phyloP scores from a whole-genome alignment of 768 basidiomycete genomes.

The Ramaria sp. region DNA sequence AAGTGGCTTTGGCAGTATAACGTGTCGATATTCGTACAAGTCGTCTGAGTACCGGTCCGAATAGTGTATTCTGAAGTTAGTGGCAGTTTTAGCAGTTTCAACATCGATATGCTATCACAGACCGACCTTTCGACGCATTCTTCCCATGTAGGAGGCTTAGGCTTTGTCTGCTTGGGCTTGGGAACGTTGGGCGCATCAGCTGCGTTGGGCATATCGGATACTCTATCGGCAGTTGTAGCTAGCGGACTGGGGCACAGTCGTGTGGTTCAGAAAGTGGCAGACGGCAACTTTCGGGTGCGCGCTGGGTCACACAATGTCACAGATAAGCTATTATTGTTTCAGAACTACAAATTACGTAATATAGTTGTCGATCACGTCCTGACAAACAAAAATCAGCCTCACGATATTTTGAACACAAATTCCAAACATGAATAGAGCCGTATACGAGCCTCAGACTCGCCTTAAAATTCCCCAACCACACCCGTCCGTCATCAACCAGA shows the following conservation, averaged over 20 bases:
- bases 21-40: slow-evolving; percentile 90
- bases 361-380: too few relatives aligned
- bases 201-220: too few relatives aligned
- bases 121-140: slow-evolving; percentile 72
- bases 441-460: slow-evolving; percentile 64
- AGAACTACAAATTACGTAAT: too few relatives aligned
- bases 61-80: slow-evolving; percentile 61
- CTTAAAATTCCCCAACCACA: slow-evolving; percentile 71
- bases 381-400: too few relatives aligned
- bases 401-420: too few relatives aligned
- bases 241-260: too few relatives aligned
- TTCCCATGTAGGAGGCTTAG: slow-evolving; percentile 31
- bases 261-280: neutral
- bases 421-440: too few relatives aligned
- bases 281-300: neutral
- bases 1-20: slow-evolving; percentile 90
- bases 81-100: neutral
- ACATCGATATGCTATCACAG: neutral
- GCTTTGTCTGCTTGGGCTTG: too few relatives aligned
- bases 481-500: slow-evolving; percentile 35
- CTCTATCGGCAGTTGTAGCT: too few relatives aligned
- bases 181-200: too few relatives aligned
- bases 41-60: slow-evolving; percentile 91
- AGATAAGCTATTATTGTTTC: neutral
- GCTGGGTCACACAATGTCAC: slow-evolving; percentile 7